Conservation (phyloP, 2,329 filamentous ascomycete genomes). For the Claviceps arundinis region DNA sequence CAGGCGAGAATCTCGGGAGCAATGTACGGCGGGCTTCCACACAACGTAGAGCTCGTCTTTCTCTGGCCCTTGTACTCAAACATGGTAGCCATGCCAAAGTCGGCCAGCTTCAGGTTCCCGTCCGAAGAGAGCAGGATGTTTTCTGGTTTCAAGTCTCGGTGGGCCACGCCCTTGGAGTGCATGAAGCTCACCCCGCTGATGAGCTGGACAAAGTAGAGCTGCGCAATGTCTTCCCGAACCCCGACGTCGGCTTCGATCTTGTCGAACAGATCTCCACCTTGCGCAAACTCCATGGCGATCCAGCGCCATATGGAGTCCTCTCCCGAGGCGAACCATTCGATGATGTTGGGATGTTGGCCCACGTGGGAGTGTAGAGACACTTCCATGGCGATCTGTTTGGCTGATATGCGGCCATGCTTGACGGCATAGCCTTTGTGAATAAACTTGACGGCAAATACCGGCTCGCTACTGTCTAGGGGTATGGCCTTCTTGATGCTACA, state of each 20-base stretch:
- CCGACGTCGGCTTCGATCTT: constrained; percentile 98
- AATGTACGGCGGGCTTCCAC: constrained; percentile 93
- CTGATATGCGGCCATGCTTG: constrained; percentile 73
- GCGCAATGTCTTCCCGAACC: constrained; percentile 86
- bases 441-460: constrained; percentile 93
- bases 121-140: constrained; percentile 81
- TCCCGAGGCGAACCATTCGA: constrained; percentile 79
- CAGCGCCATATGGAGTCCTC: constrained; percentile 83
- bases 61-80: constrained; percentile 78
- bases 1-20: constrained; percentile 74
- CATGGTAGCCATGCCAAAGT: constrained; percentile 90
- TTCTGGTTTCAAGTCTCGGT: constrained; percentile 85
- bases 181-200: constrained; percentile 86
- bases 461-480: constrained; percentile 52
- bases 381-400: constrained; percentile 85
- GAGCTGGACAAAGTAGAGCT: constrained; percentile 90
- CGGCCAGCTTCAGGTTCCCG: constrained; percentile 84
- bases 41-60: constrained; percentile 78
- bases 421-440: constrained; percentile 95
- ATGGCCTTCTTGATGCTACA: constrained; percentile 82
- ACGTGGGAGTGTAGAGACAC: constrained; percentile 81
- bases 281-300: constrained; percentile 96
- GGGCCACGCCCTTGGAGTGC: constrained; percentile 89
- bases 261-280: constrained; percentile 94
- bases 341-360: constrained; percentile 82